These are phyloP conservation scores for Cornus kousa DNA, from an alignment of 148 eudicot genomes.

Conservation along the genomic window DNA sequence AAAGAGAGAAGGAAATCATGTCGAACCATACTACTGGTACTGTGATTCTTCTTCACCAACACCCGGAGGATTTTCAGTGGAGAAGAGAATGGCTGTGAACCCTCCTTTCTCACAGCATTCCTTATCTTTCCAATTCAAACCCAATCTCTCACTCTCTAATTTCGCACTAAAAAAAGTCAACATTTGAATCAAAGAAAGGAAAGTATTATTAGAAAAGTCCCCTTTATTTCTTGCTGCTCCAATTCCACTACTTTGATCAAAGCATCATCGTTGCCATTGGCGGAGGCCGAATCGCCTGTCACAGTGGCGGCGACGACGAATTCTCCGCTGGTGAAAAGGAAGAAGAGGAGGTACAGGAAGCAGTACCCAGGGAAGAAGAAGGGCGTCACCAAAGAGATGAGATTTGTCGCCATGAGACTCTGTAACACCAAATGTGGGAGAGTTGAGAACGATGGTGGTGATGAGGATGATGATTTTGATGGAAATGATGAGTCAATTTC, in stretches of 20 bases:
- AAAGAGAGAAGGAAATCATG: too few species aligned
- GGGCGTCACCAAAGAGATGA: too few species aligned
- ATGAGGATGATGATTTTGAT: too few species aligned
- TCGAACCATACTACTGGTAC: not conserved
- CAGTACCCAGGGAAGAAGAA: not conserved
- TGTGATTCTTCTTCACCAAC: not conserved
- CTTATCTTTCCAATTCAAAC: not conserved
- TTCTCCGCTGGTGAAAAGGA: too few species aligned
- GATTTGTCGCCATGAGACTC: too few species aligned
- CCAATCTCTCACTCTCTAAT: not conserved
- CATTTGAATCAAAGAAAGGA: not conserved
- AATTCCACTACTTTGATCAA: not conserved
- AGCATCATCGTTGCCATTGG: not conserved
- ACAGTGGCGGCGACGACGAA: too few species aligned
- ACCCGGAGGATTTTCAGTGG: not conserved
- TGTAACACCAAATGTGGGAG: too few species aligned
- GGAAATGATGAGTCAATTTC: too few species aligned
- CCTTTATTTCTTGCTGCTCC: conserved; percentile 11
- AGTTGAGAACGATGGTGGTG: too few species aligned
- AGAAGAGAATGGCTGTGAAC: not conserved
- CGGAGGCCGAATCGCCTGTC: not conserved
- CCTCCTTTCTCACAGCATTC: not conserved
- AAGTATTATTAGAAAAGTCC: not conserved
- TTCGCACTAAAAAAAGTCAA: not conserved
- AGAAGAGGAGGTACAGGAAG: too few species aligned